Evolutionary conservation across 2,329 filamentous ascomycete species (phyloP), one percentile per base, ranked within the genome.

Genomic region (Clonostachys solani): DNA sequence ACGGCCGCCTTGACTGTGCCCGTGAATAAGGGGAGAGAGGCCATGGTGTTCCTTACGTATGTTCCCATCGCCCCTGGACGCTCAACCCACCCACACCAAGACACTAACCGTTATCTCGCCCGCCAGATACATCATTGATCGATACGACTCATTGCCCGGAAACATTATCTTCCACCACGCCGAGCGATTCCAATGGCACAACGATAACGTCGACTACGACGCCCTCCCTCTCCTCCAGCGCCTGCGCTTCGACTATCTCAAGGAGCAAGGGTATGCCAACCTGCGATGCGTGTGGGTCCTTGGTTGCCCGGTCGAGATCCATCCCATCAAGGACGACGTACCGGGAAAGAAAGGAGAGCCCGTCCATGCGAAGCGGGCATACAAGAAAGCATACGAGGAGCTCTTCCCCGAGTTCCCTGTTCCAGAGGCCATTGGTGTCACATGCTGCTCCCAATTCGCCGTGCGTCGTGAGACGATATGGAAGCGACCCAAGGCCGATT

Each of bases 371-470:
- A 69, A 69, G 48, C 60, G 66, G 42, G 56, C 72, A 34, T 73
- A 71, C 55, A 68, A 66, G 54, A 52, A 56, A 34, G 66, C 70
- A 6, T 77, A 73, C 50, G 53, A 64, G 48, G 60, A 73, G 50
- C 56, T 76, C 1, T 61, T 73, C 33, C 70, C 67, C 3, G 62
- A 57, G 12, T 50, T 68, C 5, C 56, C 60, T n/a, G 66, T 80
- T 5, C 78, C 80, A 0, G 59, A 66, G 1, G 56, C 71, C 12
- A 69, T 84, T 9, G 79, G 73, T 3, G 74, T 76, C 5, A 71
- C 79, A n/a, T 86, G 82, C 58, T 86, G 82, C 60, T 80, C 81
- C 16, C 83, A 86, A 60, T 86, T 86, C 51, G 83, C 77, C 1
- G 75, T 85, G 7, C 78, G 78, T 4, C 66, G 72, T 8, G 71